Evolutionary conservation across 805 yeast species (phyloP).

Genomic region (Peterozyma toletana): DNA sequence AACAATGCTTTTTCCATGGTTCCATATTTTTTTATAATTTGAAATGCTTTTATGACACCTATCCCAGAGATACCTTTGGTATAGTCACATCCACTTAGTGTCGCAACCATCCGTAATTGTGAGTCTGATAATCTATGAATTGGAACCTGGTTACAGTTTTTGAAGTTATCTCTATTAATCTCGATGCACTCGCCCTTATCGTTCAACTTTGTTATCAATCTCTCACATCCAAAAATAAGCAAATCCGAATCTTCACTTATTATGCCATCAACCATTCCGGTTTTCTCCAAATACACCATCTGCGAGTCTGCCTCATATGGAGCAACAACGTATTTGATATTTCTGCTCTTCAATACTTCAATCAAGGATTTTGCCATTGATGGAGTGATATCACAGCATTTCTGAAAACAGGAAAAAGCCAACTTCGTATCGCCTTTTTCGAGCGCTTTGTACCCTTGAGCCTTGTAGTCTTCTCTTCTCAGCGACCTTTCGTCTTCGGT

Average conservation of each 20-base stretch:
- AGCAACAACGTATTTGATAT: conserved; percentile 77
- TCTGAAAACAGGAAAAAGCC: conserved; percentile 66
- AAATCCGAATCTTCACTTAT: conserved; percentile 93
- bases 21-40: conserved; percentile 41
- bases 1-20: conserved; percentile 49
- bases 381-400: conserved; percentile 82
- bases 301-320: conserved; percentile 99
- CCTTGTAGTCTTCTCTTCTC: conserved; percentile 50
- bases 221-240: conserved; percentile 76
- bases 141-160: conserved; percentile 35
- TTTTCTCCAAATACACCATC: conserved; percentile 79
- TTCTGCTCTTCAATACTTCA: conserved; percentile 51
- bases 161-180: conserved; percentile 51
- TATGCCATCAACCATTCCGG: conserved; percentile 74
- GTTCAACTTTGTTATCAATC: conserved; percentile 74
- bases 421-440: conserved; percentile 44
- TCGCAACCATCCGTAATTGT: conserved; percentile 71
- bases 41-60: conserved; percentile 74
- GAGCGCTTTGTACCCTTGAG: conserved; percentile 45
- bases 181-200: conserved; percentile 65
- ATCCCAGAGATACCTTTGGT: conserved; percentile 78
- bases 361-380: conserved; percentile 86
- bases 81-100: conserved; percentile 94
- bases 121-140: conserved; percentile 43
- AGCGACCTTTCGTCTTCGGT: conserved; percentile 62